Evolutionary conservation across 352 stramenopile genomes (phyloP), one percentile per base, ranked within the genome.

Genomic region (Globisporangium middletonii): DNA sequence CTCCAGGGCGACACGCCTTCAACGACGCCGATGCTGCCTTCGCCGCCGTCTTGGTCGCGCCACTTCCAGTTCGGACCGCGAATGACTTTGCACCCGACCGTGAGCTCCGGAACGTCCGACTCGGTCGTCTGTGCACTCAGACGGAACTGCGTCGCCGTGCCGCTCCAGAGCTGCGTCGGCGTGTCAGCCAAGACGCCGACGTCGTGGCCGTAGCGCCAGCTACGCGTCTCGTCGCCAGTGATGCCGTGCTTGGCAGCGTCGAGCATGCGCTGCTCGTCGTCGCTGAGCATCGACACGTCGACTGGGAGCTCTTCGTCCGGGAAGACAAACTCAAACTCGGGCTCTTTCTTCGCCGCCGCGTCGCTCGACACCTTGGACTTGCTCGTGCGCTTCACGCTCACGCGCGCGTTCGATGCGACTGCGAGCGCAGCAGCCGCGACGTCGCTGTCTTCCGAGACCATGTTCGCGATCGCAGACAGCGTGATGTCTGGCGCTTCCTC

Each of bases 31-130:
- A 96, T 72, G 18, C 75, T 90, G 8, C 86, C 86, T 71, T 92
- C 85, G 15, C 86, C 86, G 15, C 86, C 86, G 50, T 96, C 86
- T 80, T 96, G 84, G 50, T 96, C 86, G 23, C 82, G 71, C 85
- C 86, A 94, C 63, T 94, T 95, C 86, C 86, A 96, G 62, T 93
- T 90, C 18, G 88, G 88, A 37, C 88, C 88, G n/a, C 88, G 86
- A 65, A 92, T 89, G 15, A 96, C 88, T 47, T 91, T 88, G 62
- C 83, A 93, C 1, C 88, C 88, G 23, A 96, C 80, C 13, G 72
- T 81, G 1, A 95, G 69, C 41, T 89, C 73, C 0, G 79, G 78
- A 54, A 83, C 59, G 23, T 69, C 71, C 23, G 65, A 67, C 11
- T 76, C 72, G 18, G 84, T 69, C 47, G 74, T 59, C 23, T 77